Evolutionary conservation across 805 yeast species (phyloP), one percentile per base, ranked within the genome.

Genomic region (Torulaspora gathmanii): DNA sequence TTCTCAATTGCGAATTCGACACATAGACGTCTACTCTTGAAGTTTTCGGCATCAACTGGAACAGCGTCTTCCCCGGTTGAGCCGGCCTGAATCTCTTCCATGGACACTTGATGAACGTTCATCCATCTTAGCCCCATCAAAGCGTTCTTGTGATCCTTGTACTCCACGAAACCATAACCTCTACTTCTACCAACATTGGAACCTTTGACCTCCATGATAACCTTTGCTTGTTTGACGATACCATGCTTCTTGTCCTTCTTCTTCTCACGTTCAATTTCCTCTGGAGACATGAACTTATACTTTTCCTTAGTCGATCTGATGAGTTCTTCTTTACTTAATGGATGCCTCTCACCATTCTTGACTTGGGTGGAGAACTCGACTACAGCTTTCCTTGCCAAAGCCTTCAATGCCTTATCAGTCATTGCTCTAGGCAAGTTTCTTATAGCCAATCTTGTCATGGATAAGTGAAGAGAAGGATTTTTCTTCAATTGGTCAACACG

Each of bases 121-220:
- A 93, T 74, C 96, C 96, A 93, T 72, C 99, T 80, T 45, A 93
- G 77, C 2, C 95, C 97, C 97, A 89, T 90, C 54, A 93, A 74
- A 1, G 99, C 98, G 51, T 83, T 65, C 66, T 84, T 85, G 66
- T 93, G 99, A 66, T 90, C 95, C 67, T 89, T 81, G 66, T 75
- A 89, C 68, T 93, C 98, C 36, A 93, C 68, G 74, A 93, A 91
- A 52, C 99, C 99, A 60, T 91, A 93, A 49, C 99, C 99, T 72
- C 97, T 83, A 60, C 93, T 82, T 67, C 99, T 78, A 45, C 99
- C 99, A 23, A 74, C 68, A 20, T 83, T 83, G 7, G 91, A 73
- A 6, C 89, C 95, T 64, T 90, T 91, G 35, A 87, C 86, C 69
- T 93, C 99, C 74, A 79, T 85, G 51, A 93, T 85, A 53, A 93